phyloP scores from a whole-genome alignment of 2,329 filamentous ascomycete genomes.

The Stylonectria norvegica region DNA sequence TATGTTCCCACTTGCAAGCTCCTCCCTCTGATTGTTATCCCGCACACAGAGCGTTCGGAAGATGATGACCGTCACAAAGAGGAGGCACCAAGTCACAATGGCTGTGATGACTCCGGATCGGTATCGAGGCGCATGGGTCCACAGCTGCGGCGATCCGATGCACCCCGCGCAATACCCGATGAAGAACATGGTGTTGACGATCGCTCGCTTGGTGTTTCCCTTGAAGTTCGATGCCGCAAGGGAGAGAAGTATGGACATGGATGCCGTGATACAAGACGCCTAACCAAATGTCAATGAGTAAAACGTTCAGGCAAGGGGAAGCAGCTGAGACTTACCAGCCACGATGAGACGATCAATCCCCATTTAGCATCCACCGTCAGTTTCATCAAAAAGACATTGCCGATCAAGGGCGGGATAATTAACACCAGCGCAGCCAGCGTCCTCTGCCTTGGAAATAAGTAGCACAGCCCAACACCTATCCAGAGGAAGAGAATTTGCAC shows the following conservation, averaged over 20 bases:
- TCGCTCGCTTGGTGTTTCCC: constrained; percentile 29
- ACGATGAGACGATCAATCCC: constrained; percentile 24
- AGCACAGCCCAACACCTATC: constrained; percentile 17
- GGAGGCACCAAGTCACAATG: constrained; percentile 14
- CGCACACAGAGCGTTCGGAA: background rate
- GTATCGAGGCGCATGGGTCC: constrained; percentile 19
- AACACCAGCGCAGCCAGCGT: constrained; percentile 13
- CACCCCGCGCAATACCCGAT: constrained; percentile 25
- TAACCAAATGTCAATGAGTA: constrained; percentile 22
- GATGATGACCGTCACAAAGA: constrained; percentile 5
- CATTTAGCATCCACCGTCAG: constrained; percentile 17
- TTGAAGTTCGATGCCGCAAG: constrained; percentile 20
- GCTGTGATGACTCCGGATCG: constrained; percentile 19
- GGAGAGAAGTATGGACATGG: background rate
- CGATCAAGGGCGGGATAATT: constrained; percentile 6
- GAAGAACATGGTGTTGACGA: constrained; percentile 25
- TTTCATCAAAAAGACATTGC: constrained; percentile 12
- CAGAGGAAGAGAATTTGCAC: constrained; percentile 1
- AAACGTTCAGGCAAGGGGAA: constrained; percentile 16
- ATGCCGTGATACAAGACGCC: background rate
- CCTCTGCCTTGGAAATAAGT: constrained; percentile 15
- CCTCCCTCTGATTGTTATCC: background rate
- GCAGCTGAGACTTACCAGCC: constrained; percentile 23
- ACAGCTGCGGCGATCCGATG: constrained; percentile 23
- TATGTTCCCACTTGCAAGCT: too few species aligned